These are phyloP conservation scores for Trichomonascaceae sp. DNA, from an alignment of 1,139 yeast genomes.

Conservation along the genomic window DNA sequence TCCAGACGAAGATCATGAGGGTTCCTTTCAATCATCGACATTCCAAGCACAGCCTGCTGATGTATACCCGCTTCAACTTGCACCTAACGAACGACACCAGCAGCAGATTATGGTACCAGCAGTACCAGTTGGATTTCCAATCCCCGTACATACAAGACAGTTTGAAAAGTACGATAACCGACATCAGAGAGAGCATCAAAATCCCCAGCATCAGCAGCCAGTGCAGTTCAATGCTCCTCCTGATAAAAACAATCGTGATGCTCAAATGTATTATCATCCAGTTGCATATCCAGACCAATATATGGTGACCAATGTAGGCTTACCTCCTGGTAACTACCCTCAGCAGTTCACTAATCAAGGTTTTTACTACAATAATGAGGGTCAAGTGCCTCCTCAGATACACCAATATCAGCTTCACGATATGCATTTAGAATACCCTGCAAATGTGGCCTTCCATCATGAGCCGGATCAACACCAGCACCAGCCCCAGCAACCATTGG, in stretches of 20 bases:
- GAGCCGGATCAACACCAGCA: neutral
- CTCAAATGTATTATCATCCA: neutral
- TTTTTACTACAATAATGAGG: neutral
- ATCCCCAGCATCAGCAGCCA: neutral
- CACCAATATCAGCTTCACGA: neutral
- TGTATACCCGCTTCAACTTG: neutral
- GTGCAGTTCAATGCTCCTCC: neutral
- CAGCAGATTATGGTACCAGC: slow-evolving; percentile 3
- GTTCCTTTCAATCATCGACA: neutral
- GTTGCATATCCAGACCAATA: neutral
- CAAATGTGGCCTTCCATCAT: neutral
- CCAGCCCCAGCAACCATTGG: neutral
- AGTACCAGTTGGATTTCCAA: neutral
- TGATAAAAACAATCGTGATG: neutral
- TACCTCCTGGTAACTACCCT: neutral
- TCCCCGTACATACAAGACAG: neutral
- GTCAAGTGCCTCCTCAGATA: neutral
- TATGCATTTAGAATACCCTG: neutral
- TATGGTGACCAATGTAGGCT: neutral
- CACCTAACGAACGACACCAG: neutral
- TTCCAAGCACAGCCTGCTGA: neutral
- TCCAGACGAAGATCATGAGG: neutral
- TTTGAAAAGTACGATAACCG: neutral
- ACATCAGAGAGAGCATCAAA: neutral
- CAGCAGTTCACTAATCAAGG: neutral